Evolutionary conservation across 305 asterid genomes (phyloP), one percentile per base, ranked within the genome.

Genomic region (Fraxinus paxiana): DNA sequence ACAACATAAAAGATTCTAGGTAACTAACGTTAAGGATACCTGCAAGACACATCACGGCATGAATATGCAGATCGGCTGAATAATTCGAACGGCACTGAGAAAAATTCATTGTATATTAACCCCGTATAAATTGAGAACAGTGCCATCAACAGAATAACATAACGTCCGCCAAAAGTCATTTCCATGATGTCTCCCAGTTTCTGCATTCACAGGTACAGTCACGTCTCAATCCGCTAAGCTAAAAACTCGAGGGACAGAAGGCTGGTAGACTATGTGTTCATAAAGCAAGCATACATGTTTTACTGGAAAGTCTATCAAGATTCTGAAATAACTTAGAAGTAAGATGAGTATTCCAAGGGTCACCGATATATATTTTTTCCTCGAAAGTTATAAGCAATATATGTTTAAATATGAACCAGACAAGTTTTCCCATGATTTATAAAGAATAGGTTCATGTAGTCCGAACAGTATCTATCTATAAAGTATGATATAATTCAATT

Each of bases 181-280:
- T 93, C 98, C 94, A 86, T 92, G 82, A 94, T 94, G 90, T 94
- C 98, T 41, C 98, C 98, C 80, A 94, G 98, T 92, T 94, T 94
- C 98, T 94, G 92, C 92, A 91, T 82, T 79, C 35, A 76, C 34
- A 63, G 76, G 84, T 67, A 26, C 67, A 69, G 82, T 84, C 75
- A 78, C n/a, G 81, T 69, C 63, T 38, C 85, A 63, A 78, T 75
- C 33, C 34, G 34, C 37, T 31, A 51, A 76, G 74, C 51, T 61
- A 35, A 72, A 73, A 24, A 46, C 76, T 43, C 37, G 41, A 13
- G 77, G 84, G 20, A 38, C 9, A 10, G 63, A 67, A 78, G 30
- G 73, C 78, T 51, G 59, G 54, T 48, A 70, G 67, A 73, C 77
- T 63, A 56, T 35, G 33, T n/a, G 63, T 76, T 43, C 70, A 61